Conservation (phyloP, 2,329 filamentous ascomycete species). For the Ophiostoma angusticollis region DNA sequence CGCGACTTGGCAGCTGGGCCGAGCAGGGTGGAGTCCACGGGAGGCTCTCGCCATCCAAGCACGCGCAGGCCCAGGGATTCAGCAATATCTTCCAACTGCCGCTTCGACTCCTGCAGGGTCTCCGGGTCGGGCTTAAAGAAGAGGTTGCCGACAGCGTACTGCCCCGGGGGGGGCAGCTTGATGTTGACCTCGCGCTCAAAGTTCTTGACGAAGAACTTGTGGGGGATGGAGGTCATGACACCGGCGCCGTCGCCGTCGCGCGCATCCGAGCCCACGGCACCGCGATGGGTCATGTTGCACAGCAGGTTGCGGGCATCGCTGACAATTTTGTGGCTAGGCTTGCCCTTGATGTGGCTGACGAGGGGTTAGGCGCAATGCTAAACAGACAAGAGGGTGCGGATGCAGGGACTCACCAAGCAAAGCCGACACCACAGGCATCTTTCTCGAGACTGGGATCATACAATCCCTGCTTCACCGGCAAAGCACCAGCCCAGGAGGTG, state of each 20-base stretch:
- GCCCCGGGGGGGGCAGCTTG: slow-evolving; percentile 73
- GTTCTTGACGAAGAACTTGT: slow-evolving; percentile 98
- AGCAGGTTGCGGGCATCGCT: slow-evolving; percentile 90
- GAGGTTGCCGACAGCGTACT: slow-evolving; percentile 94
- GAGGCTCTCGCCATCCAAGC: slow-evolving; percentile 91
- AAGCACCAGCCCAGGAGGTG: slow-evolving; percentile 78
- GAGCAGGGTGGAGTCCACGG: slow-evolving; percentile 82
- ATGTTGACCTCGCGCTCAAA: slow-evolving; percentile 85
- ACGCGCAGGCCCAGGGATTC: slow-evolving; percentile 78
- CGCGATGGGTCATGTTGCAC: slow-evolving; percentile 99
- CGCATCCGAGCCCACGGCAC: slow-evolving; percentile 93
- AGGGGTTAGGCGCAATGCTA: no score
- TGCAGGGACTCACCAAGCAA: slow-evolving; percentile 65
- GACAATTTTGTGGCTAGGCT: slow-evolving; percentile 93
- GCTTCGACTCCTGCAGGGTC: slow-evolving; percentile 78
- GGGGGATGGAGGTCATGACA: slow-evolving; percentile 98
- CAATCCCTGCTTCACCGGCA: slow-evolving; percentile 94
- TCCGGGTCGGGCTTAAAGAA: slow-evolving; percentile 97
- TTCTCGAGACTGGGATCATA: slow-evolving; percentile 95
- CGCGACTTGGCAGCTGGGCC: slow-evolving; percentile 86
- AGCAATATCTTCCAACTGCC: slow-evolving; percentile 88
- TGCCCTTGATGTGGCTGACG: slow-evolving; percentile 86
- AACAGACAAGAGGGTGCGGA: not conserved
- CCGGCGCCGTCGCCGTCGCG: slow-evolving; percentile 96
- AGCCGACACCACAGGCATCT: slow-evolving; percentile 98